Evolutionary conservation across 768 basidiomycete genomes (phyloP).

Genomic region (Boletus sp.): DNA sequence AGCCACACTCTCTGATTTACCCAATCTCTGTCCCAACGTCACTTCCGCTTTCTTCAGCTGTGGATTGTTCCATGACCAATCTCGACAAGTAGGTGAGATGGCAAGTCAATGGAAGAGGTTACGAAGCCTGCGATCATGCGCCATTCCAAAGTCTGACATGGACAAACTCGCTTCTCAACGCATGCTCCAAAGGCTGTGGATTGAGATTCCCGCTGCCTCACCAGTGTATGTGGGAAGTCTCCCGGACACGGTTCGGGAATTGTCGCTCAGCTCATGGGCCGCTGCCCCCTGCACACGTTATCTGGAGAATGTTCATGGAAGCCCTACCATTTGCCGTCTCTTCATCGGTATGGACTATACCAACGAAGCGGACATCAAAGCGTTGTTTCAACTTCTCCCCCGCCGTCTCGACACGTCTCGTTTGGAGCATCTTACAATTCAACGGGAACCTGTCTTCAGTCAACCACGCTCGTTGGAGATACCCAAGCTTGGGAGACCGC

Average conservation of each 20-base stretch:
- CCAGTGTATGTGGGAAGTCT: neutral
- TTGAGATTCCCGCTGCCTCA: neutral
- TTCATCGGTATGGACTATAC: neutral
- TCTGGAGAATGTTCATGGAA: neutral
- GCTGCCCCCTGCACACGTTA: neutral
- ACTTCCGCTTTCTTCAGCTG: neutral
- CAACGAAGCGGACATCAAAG: neutral
- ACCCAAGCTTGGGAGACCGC: neutral
- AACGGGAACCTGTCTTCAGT: neutral
- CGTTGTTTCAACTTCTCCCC: neutral
- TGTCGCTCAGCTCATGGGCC: neutral
- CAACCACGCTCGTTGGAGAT: neutral
- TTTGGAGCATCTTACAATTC: neutral
- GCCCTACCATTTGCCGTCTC: neutral
- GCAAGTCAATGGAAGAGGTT: neutral
- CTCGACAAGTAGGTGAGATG: neutral
- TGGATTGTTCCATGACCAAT: neutral
- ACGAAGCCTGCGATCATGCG: neutral
- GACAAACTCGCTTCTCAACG: neutral
- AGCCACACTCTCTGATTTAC: neutral
- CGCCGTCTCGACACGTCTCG: neutral
- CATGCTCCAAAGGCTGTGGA: neutral
- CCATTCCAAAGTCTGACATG: neutral
- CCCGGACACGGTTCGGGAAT: neutral
- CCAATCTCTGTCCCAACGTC: neutral